These are phyloP conservation scores for Coemansia sp. DNA, from an alignment of 192 early-diverging fungal species.

Conservation along the genomic window DNA sequence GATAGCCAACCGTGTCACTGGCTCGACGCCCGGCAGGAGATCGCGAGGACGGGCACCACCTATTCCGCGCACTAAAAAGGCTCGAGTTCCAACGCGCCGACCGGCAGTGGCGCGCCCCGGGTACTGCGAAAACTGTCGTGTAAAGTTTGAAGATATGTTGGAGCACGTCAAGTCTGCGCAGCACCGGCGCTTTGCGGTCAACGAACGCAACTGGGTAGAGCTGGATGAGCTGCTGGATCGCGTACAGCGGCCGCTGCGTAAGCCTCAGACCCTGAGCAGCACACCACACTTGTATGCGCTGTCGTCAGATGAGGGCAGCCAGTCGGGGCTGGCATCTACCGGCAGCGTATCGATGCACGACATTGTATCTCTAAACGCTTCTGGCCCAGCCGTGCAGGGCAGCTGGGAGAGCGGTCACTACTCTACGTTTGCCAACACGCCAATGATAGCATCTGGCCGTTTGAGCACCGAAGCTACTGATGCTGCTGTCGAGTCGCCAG, in stretches of 20 bases:
- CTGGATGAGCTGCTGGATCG: conserved; percentile 38
- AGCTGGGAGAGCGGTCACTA: conserved; percentile 11
- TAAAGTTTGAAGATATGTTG: conserved; percentile 50
- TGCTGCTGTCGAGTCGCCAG: background rate
- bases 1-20: conserved; percentile 8
- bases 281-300: conserved; percentile 19
- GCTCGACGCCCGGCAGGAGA: background rate
- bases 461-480: conserved; percentile 30
- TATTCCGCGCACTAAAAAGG: conserved; percentile 40
- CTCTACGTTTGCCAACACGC: conserved; percentile 17
- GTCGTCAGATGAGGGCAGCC: conserved; percentile 34
- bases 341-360: background rate
- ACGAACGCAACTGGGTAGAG: conserved; percentile 46
- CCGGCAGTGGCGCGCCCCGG: conserved; percentile 40
- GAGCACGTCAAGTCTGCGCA: conserved; percentile 43
- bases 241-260: conserved; percentile 33
- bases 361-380: conserved; percentile 11
- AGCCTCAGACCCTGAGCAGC: conserved; percentile 6
- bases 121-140: conserved; percentile 55
- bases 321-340: background rate
- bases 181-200: conserved; percentile 48
- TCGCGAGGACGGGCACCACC: conserved; percentile 27
- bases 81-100: conserved; percentile 33
- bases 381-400: background rate
- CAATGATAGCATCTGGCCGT: conserved; percentile 39